Base-by-base conservation (phyloP, 148 eudicot genomes). In the Dianthus caryophyllus region DNA sequence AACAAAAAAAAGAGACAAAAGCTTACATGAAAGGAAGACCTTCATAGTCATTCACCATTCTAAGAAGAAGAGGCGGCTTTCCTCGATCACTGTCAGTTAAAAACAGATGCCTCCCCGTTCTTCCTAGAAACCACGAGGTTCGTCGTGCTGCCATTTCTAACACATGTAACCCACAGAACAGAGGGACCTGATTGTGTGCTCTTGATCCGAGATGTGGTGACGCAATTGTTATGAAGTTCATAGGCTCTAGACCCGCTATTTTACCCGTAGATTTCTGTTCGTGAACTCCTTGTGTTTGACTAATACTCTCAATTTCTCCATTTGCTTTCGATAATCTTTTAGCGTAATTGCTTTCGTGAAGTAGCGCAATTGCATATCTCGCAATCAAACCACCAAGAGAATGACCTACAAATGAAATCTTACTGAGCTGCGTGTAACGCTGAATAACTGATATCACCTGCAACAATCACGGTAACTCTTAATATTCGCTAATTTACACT, bases 151-250 rank as follows among this genome's bases (percentile, higher is more conserved):
- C 52, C 43, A 83, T 74, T 79, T 94, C 99, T 72, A 94, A 56
- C 18, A 77, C 47, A 54, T 75, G 71, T 70, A 86, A 30, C 33
- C 99, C 99, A 78, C 90, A 84, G 33, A 90, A 83, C 70, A 83
- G 46, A 5, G 99, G 99, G 29, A 87, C 85, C 98, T 94, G 98
- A 69, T 84, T 88, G 79, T 86, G 92, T 24, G 90, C 98, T 75
- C 88, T 82, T 51, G 88, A 83, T 73, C 98, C 98, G 65, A 94
- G 97, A 72, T 94, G 97, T 20, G 98, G 98, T 4, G 98, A 78
- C 29, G 98, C 98, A 26, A 71, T 75, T 64, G 98, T 90, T 59
- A 94, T 79, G 61, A 88, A 94, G 76, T 86, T 94, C 64, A 90
- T 68, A 20, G 98, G 98, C 74, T 88, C 86, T 54, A 94, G 75